Base-by-base conservation (phyloP, 768 basidiomycete genomes). In the Lactarius hatsudake region DNA sequence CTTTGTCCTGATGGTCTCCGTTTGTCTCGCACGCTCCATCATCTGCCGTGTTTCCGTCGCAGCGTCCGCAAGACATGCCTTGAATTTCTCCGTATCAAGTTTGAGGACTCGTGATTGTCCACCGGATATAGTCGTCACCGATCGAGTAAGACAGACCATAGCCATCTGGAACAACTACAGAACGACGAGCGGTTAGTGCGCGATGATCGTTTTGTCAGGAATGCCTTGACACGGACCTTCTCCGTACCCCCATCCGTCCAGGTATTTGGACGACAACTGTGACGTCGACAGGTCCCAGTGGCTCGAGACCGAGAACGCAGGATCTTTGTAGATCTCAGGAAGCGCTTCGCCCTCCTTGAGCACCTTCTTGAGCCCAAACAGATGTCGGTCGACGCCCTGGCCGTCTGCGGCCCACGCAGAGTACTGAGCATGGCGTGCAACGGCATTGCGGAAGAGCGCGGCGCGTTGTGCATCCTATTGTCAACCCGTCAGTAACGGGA, bases 181-280 rank as follows among this genome's bases (percentile, higher is more conserved):
- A 34, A 66, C 9, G 36, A 38, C 12, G 63, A 53, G 36, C 18
- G 20, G 45, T 53, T 18, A 36, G 38, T 18, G 38, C 36, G 20
- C 28, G 26, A 17, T 17, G 38, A 51, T 23, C n/a, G 36, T 12
- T 20, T 20, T 48, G 32, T 65, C 57, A 42, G 32, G 40, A 3
- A 36, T 60, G 32, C n/a, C 42, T 30, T n/a, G 65, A 7, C 28
- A 76, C 83, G 70, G 65, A 93, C 91, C 92, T 84, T 96, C 93
- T 12, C 95, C 94, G 74, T 98, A 98, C 18, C 96, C 97, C 96
- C 96, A 98, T 26, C 94, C 94, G 72, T 96, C 93, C 38, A 99
- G 80, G 76, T 83, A 95, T 59, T 81, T 82, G 55, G 86, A 89
- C 59, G 88, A 89, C 65, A 98, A 79, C 77, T 97, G 93, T 68